These are phyloP conservation scores for Pyricularia pennisetigena DNA, from an alignment of 2,329 filamentous ascomycete species.

Conservation along the genomic window DNA sequence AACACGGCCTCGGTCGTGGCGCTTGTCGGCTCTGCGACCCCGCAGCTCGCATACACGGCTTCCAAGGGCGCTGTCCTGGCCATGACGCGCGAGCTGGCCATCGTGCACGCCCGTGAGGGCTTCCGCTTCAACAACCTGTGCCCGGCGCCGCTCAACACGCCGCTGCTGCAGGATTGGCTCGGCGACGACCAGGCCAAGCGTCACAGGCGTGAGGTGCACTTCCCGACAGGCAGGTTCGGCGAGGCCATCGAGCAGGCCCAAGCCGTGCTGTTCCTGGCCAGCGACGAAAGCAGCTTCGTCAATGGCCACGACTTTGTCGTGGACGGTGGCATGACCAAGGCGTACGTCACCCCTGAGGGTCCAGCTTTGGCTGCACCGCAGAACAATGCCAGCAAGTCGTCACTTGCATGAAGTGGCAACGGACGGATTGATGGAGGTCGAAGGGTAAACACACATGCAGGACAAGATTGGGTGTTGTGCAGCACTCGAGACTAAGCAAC, in stretches of 20 bases:
- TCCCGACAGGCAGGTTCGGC: slow-evolving; percentile 79
- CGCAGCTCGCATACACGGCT: slow-evolving; percentile 86
- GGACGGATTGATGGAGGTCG: background rate
- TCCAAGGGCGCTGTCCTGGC: slow-evolving; percentile 89
- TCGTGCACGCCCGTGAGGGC: slow-evolving; percentile 82
- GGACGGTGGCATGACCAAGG: slow-evolving; percentile 91
- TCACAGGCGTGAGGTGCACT: slow-evolving; percentile 75
- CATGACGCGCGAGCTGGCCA: slow-evolving; percentile 80
- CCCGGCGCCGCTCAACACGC: slow-evolving; percentile 86
- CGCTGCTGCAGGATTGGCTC: slow-evolving; percentile 85
- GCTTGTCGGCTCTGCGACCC: slow-evolving; percentile 76
- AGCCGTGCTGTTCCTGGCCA: slow-evolving; percentile 78
- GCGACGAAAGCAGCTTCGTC: slow-evolving; percentile 81
- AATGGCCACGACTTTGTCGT: slow-evolving; percentile 91
- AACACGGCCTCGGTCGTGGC: slow-evolving; percentile 89
- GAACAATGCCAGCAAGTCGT: slow-evolving; percentile 49
- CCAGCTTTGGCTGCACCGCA: slow-evolving; percentile 40
- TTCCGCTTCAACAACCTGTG: slow-evolving; percentile 88
- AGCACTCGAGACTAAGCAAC: background rate
- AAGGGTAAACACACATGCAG: background rate
- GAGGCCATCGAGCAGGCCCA: slow-evolving; percentile 93
- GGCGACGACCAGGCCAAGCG: slow-evolving; percentile 80
- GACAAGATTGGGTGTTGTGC: no score
- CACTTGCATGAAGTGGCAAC: slow-evolving; percentile 22
- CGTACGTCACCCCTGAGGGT: slow-evolving; percentile 66